Evolutionary conservation across 2,329 filamentous ascomycete species (phyloP).

Genomic region (Curvularia sp.): DNA sequence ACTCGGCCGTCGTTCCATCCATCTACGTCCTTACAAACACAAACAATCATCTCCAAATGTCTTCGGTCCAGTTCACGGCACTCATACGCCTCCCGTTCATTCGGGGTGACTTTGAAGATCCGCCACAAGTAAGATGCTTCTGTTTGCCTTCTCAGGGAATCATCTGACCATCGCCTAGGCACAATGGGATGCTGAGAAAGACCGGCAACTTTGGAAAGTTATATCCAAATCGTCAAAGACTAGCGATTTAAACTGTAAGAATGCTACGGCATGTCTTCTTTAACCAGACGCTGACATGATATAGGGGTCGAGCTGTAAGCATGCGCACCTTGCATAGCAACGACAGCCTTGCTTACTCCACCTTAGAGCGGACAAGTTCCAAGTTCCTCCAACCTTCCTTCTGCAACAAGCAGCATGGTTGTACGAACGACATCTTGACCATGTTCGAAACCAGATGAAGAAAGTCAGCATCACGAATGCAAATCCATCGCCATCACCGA

Average conservation of each 20-base stretch:
- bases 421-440: conserved; percentile 87
- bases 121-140: conserved; percentile 70
- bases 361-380: conserved; percentile 71
- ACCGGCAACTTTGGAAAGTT: conserved; percentile 88
- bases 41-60: conserved; percentile 28
- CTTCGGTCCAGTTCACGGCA: conserved; percentile 66
- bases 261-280: not conserved
- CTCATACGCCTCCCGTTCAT: conserved; percentile 90
- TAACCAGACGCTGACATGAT: not conserved
- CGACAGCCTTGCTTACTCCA: conserved; percentile 12
- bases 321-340: not conserved
- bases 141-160: conserved; percentile 1
- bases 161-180: conserved; percentile 62
- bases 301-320: conserved; percentile 78
- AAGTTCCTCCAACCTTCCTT: conserved; percentile 86
- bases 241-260: conserved; percentile 81
- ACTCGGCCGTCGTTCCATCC: conserved; percentile 9
- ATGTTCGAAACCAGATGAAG: conserved; percentile 88
- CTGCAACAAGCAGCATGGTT: conserved; percentile 93
- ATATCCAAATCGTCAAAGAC: conserved; percentile 82
- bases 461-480: conserved; percentile 69
- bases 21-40: conserved; percentile 2
- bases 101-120: conserved; percentile 87
- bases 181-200: conserved; percentile 86
- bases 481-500: conserved; percentile 58